Evolutionary conservation across 345 rosid genomes (phyloP).

Genomic region (Orychophragmus violaceus): DNA sequence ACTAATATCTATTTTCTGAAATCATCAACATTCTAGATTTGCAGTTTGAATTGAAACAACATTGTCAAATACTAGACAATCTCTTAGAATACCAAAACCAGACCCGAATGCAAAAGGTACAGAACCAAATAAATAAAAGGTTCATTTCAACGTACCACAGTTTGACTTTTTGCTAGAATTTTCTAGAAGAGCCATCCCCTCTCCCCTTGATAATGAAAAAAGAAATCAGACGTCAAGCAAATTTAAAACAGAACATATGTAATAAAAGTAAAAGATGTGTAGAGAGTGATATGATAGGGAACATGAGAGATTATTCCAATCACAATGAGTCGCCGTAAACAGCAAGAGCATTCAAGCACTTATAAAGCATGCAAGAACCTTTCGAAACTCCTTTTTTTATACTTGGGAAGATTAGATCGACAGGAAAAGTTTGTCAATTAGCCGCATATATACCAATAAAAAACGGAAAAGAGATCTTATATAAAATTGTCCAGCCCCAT

Average conservation of each 20-base stretch:
- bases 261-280: background rate
- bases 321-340: constrained; percentile 71
- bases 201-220: constrained; percentile 93
- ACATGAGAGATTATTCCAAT: constrained; percentile 99
- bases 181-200: constrained; percentile 84
- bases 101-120: too few relatives aligned
- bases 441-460: too few relatives aligned
- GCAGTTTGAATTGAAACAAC: background rate
- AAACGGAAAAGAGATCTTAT: too few relatives aligned
- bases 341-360: constrained; percentile 80
- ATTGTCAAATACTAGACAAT: background rate
- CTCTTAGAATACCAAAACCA: background rate
- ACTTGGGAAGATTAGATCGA: constrained; percentile 42
- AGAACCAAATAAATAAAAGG: too few relatives aligned
- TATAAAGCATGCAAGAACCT: constrained; percentile 76
- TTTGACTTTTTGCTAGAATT: constrained; percentile 84
- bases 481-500: too few relatives aligned
- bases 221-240: too few relatives aligned
- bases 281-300: constrained; percentile 4
- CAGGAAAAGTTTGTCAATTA: too few relatives aligned
- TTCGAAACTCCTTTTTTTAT: constrained; percentile 67
- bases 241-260: too few relatives aligned
- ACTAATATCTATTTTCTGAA: background rate
- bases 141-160: constrained; percentile 68
- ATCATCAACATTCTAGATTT: background rate